Base-by-base conservation (phyloP, 495 filamentous ascomycete species). In the Penicillium ucsense region DNA sequence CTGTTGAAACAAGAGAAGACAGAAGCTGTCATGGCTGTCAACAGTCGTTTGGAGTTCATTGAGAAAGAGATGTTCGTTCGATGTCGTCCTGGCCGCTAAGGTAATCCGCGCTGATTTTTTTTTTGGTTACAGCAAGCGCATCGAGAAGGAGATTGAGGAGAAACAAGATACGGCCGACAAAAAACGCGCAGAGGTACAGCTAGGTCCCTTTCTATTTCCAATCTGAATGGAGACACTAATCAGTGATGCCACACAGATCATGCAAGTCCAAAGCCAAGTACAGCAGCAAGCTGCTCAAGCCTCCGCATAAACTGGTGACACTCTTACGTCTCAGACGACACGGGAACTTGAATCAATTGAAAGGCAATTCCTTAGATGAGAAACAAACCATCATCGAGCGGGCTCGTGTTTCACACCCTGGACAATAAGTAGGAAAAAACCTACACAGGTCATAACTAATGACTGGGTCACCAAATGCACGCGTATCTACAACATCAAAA, bases 1-100 rank as follows among this genome's bases (percentile, higher is more conserved):
- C 72, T 99, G 40, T 66, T 97, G 57, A 96, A 97, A 72, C 94
- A 97, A 65, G 92, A 97, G 8, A 87, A 84, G 57, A 65, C 71
- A 3, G 92, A 98, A 55, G 92, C 94, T 0, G 75, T 83, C 41
- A 83, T 87, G 78, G 88, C 89, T 5, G 94, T 98, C 31, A 85
- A 90, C 51, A 85, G 87, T 38, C 81, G 92, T 7, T 64, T 98
- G 46, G 88, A 94, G 48, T 97, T 90, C 53, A 98, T 98, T 51
- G 77, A 82, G 53, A 88, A 89, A 59, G 94, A 98, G 55, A 94
- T 96, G 92, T 97, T 65, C 52, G 79, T 56, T 49, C 42, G 42
- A 33, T 31, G 35, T 28, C n/a, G 7, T 12, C 7, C n/a, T 43
- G 20, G 20, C 43, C 7, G 11, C 31, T 12, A n/a, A 30, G 28